Evolutionary conservation across 805 yeast species (phyloP).

Genomic region (Sugiyamaella chiloensis): DNA sequence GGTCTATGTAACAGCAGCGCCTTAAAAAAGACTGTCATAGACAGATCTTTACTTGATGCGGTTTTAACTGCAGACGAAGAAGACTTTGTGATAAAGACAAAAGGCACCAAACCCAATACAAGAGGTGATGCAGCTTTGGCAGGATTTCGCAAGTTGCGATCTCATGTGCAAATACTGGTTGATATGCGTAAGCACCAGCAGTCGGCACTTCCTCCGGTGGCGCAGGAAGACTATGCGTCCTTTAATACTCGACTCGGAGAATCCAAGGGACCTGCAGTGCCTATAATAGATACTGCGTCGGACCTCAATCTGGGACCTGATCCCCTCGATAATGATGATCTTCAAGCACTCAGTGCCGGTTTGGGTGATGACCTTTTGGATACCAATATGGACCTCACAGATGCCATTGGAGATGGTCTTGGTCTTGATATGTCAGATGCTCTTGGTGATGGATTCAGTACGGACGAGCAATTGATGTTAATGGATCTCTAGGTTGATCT

Average conservation of each 20-base stretch:
- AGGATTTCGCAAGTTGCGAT: background rate
- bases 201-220: background rate
- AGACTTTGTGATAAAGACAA: background rate
- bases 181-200: background rate
- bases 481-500: slow-evolving; percentile 11
- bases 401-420: slow-evolving; percentile 6
- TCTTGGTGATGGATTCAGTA: slow-evolving; percentile 7
- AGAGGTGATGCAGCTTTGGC: background rate
- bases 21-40: background rate
- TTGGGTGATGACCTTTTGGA: slow-evolving; percentile 6
- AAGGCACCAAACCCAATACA: background rate
- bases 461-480: slow-evolving; percentile 15
- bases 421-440: background rate
- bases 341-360: background rate
- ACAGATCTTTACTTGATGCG: slow-evolving; percentile 7
- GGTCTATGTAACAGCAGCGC: slow-evolving; percentile 9
- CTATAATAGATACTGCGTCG: background rate
- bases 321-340: background rate
- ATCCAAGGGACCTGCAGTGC: background rate
- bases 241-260: no score
- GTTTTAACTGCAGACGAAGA: slow-evolving; percentile 4
- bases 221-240: background rate
- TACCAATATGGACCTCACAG: no score
- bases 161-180: background rate
- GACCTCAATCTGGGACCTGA: background rate